Evolutionary conservation across 352 stramenopile genomes (phyloP).

Genomic region (Phytopythium vexans): DNA sequence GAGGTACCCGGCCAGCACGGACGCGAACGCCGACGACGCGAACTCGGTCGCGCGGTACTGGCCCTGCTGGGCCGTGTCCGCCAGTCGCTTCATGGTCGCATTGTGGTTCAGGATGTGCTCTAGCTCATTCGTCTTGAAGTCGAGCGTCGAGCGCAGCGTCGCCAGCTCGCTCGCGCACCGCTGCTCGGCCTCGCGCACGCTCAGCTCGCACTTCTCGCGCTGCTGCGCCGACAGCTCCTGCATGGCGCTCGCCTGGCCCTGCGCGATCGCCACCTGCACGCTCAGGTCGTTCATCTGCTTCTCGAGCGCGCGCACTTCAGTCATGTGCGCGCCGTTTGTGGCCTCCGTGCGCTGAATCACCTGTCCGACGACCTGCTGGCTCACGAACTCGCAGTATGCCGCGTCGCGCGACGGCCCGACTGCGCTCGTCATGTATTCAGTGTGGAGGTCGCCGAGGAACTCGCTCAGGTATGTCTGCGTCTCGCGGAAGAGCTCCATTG

Average conservation of each 20-base stretch:
- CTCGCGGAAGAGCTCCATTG: constrained; percentile 72
- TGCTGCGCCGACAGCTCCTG: constrained; percentile 74
- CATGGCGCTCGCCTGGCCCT: constrained; percentile 81
- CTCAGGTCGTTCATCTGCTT: constrained; percentile 80
- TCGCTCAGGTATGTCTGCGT: constrained; percentile 61
- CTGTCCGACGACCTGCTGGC: constrained; percentile 61
- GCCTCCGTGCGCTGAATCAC: constrained; percentile 78
- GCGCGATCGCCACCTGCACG: constrained; percentile 75
- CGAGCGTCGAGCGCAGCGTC: constrained; percentile 59
- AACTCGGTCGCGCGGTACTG: constrained; percentile 87
- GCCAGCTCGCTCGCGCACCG: constrained; percentile 66
- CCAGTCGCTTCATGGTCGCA: constrained; percentile 80
- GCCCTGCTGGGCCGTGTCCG: constrained; percentile 80
- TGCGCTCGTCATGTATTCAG: constrained; percentile 56
- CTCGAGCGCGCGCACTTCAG: constrained; percentile 70
- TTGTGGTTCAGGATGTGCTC: constrained; percentile 88
- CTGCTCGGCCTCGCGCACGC: constrained; percentile 73
- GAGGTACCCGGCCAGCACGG: constrained; percentile 75
- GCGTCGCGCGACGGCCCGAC: constrained; percentile 75
- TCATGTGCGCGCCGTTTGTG: constrained; percentile 73
- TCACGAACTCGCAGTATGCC: constrained; percentile 84
- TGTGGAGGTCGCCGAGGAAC: constrained; percentile 44
- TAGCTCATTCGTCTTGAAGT: constrained; percentile 87
- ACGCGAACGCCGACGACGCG: constrained; percentile 61
- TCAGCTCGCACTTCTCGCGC: constrained; percentile 74